phyloP scores from a whole-genome alignment of 345 rosid genomes.

The Diplotaxis tenuifolia region DNA sequence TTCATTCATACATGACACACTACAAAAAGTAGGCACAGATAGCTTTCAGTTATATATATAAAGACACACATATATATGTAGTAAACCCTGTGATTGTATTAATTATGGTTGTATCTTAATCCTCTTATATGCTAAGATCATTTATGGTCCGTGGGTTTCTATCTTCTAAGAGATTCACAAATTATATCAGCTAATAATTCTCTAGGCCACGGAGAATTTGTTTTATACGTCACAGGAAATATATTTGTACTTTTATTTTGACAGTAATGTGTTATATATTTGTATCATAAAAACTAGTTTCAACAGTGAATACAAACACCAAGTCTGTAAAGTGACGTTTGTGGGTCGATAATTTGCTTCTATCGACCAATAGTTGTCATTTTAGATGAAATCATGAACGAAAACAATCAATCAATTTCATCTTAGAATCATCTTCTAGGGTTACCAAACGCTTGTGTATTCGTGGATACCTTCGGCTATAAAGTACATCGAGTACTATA shows the following conservation, averaged over 20 bases:
- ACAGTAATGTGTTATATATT: neutral
- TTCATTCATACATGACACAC: neutral
- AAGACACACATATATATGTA: neutral
- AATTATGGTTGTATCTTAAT: constrained; percentile 12
- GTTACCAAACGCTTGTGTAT: neutral
- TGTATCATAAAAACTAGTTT: neutral
- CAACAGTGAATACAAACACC: neutral
- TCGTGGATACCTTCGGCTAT: neutral
- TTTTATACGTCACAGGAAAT: neutral
- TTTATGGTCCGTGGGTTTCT: constrained; percentile 9
- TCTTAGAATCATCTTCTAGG: neutral
- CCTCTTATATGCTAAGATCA: neutral
- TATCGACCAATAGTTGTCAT: neutral
- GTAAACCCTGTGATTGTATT: neutral
- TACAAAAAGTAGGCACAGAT: neutral
- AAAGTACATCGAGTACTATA: neutral
- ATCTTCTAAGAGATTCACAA: neutral
- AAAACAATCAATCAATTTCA: neutral
- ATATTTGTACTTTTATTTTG: neutral
- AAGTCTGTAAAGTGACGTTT: constrained; percentile 3
- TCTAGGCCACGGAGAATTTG: neutral
- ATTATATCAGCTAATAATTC: neutral
- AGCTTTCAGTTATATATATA: constrained; percentile 11
- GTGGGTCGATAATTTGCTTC: neutral
- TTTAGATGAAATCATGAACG: neutral